Conservation (phyloP, 192 early-diverging fungal species). For the Chytriomyces confervae region DNA sequence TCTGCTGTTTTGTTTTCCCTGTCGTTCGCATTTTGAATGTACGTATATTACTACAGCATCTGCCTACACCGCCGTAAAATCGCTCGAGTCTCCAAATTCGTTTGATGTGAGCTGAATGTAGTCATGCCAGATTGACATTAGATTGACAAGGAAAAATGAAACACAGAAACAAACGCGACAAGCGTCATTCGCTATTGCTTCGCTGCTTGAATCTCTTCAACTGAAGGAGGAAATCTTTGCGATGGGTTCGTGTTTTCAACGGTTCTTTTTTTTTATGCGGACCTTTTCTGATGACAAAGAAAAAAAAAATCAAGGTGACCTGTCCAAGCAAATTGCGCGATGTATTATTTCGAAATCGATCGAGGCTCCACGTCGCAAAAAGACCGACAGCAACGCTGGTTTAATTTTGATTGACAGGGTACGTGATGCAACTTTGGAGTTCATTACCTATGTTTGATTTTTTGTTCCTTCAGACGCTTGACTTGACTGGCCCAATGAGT, state of each 20-base stretch:
- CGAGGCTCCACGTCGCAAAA: slow-evolving; percentile 3
- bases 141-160: not conserved
- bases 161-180: slow-evolving; percentile 27
- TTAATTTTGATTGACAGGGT: slow-evolving; percentile 28
- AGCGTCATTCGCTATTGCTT: slow-evolving; percentile 3
- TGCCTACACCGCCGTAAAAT: not conserved
- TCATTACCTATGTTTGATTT: not conserved
- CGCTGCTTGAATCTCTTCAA: slow-evolving; percentile 17
- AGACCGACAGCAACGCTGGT: not conserved
- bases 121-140: not conserved
- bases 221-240: slow-evolving; percentile 34
- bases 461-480: slow-evolving; percentile 12
- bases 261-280: too few relatives aligned
- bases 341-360: slow-evolving; percentile 26
- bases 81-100: slow-evolving; percentile 14
- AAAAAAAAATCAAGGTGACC: not conserved
- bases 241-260: not conserved
- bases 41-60: not conserved
- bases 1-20: not conserved
- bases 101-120: slow-evolving; percentile 24
- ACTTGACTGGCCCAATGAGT: slow-evolving; percentile 9
- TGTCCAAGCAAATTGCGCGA: slow-evolving; percentile 21
- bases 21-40: not conserved
- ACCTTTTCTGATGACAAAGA: too few relatives aligned
- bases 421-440: not conserved